Evolutionary conservation across 2,329 filamentous ascomycete genomes (phyloP), one percentile per base, ranked within the genome.

Genomic region (Penicillium janthinellum): DNA sequence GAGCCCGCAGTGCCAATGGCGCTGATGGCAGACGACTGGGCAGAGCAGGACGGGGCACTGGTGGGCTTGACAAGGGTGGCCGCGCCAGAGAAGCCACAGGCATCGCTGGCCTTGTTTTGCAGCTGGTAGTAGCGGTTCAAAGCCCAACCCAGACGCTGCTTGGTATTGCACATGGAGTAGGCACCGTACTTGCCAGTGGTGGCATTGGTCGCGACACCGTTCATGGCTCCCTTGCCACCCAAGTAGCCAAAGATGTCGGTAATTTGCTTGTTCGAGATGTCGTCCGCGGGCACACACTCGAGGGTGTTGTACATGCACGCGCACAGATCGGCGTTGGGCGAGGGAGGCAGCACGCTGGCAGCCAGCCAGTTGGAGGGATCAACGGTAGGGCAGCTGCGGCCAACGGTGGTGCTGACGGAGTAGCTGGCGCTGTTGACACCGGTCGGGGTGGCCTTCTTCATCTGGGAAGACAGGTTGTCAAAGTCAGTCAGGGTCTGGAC

Each of bases 251-350:
- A 98, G 67, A 95, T 84, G 15, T 83, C 79, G 52, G 84, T 85
- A 70, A 86, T 89, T 58, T 86, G 79, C 56, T 87, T 81, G 52
- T 80, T 74, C 64, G 83, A 79, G 45, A 92, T 79, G 67, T 77
- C 77, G 49, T 82, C 77, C 48, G 84, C 81, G 61, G 92, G 86
- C 31, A 84, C 83, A 79, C 95, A 99, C 60, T 81, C 79, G 58
- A 96, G 81, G 47, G 86, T 87, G 64, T 85, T 81, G 75, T 86
- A 84, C 91, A 96, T 96, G 86, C 95, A 99, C 59, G 83, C 77
- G 84, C 95, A 99, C 49, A 96, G 87, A 47, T 86, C 72, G 48
- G 85, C 73, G 79, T 98, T 91, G 64, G 93, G 92, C 11, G 85
- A 86, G 10, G 93, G 94, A 31, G 95, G 95, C 37, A 99, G 90